Percentiles rank a stretch among this genome's conserved stretches.
Evolutionary conservation across 768 basidiomycete genomes (phyloP).

Genomic region (Tricholoma flavovirens): DNA sequence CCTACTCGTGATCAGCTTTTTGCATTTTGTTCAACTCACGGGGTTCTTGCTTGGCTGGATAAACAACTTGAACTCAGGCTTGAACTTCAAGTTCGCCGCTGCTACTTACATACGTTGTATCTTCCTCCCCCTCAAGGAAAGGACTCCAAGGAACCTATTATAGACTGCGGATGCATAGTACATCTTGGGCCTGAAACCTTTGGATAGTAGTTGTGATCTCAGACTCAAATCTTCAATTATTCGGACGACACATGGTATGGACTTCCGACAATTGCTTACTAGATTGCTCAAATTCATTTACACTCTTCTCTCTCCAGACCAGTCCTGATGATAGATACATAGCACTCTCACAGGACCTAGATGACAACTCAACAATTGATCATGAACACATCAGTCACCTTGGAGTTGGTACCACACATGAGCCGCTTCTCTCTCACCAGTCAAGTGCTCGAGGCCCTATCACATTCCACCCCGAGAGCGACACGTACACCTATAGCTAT

Average conservation of each 20-base stretch:
- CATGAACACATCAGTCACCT: neutral
- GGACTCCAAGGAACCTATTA: too few species aligned
- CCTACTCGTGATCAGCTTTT: conserved; percentile 2
- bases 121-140: too few species aligned
- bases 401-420: neutral
- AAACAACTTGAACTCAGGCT: neutral
- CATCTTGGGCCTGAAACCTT: neutral
- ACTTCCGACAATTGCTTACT: neutral
- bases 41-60: conserved; percentile 2
- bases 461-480: conserved; percentile 28
- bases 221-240: neutral
- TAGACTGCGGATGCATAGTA: neutral
- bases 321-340: conserved; percentile 14
- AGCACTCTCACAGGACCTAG: conserved; percentile 10
- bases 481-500: conserved; percentile 61
- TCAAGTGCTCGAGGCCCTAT: conserved; percentile 25
- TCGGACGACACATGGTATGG: neutral
- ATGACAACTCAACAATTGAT: conserved; percentile 1
- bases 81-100: too few species aligned
- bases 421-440: conserved; percentile 8
- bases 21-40: conserved; percentile 5
- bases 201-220: neutral
- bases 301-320: conserved; percentile 4
- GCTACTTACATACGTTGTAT: neutral
- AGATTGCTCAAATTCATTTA: neutral